Evolutionary conservation across 805 yeast genomes (phyloP).

Genomic region (Lipomyces lipofer): DNA sequence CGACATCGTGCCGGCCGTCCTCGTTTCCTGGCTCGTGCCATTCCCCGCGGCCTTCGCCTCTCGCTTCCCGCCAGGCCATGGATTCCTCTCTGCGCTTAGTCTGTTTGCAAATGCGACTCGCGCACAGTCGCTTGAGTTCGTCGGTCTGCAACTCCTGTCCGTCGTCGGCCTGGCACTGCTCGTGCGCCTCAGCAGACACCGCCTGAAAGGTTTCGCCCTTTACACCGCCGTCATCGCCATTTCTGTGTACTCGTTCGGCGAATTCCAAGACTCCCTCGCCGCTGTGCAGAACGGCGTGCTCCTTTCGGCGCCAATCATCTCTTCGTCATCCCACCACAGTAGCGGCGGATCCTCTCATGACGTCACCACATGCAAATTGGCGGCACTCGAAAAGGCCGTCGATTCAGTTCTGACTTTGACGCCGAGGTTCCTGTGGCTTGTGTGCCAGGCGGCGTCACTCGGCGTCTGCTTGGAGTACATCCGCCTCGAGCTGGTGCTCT

Average conservation of each 20-base stretch:
- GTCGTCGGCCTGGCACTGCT: slow-evolving; percentile 2
- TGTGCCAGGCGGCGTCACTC: slow-evolving; percentile 20
- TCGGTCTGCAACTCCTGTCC: slow-evolving; percentile 8
- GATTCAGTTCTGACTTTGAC: slow-evolving; percentile 1
- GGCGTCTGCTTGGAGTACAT: slow-evolving; percentile 17
- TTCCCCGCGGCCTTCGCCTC: slow-evolving; percentile 21
- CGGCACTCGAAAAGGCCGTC: neutral
- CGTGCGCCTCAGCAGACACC: neutral
- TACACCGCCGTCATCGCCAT: slow-evolving; percentile 1
- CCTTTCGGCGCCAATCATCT: too few species aligned
- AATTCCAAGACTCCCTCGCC: slow-evolving; percentile 7
- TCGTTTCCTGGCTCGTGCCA: slow-evolving; percentile 18
- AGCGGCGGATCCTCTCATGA: neutral
- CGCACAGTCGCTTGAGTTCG: neutral
- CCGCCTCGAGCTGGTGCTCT: slow-evolving; percentile 3
- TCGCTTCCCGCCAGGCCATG: neutral
- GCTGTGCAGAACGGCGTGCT: neutral
- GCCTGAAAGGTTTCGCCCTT: slow-evolving; percentile 2
- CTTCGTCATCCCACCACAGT: too few species aligned
- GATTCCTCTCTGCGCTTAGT: slow-evolving; percentile 9
- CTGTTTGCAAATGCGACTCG: neutral
- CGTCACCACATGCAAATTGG: neutral
- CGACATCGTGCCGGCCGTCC: slow-evolving; percentile 13
- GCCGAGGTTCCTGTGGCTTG: slow-evolving; percentile 17
- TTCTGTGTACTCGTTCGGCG: neutral